Percentiles rank a stretch among this genome's conserved stretches.
phyloP scores from a whole-genome alignment of 768 basidiomycete species.

The Phylloporus rhodoxanthus region DNA sequence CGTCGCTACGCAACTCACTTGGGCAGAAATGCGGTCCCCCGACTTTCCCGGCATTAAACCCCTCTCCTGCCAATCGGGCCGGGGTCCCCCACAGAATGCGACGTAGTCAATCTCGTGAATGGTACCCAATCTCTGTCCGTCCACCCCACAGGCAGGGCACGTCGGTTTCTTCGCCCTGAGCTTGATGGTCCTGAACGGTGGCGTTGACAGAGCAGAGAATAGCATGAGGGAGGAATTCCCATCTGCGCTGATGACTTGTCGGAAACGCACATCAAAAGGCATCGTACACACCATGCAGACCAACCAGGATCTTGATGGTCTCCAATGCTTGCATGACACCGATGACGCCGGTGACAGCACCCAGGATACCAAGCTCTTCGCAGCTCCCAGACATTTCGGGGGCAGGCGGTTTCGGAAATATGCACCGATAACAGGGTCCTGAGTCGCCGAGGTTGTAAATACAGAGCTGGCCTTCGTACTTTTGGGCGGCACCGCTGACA shows the following conservation, averaged over 20 bases:
- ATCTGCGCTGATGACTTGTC: conserved; percentile 35
- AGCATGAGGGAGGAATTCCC: conserved; percentile 60
- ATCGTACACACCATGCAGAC: conserved; percentile 49
- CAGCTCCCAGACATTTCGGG: conserved; percentile 65
- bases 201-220: conserved; percentile 61
- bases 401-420: conserved; percentile 79
- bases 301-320: conserved; percentile 72
- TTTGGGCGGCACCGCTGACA: conserved; percentile 89
- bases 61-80: conserved; percentile 57
- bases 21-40: conserved; percentile 39
- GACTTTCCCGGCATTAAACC: conserved; percentile 43
- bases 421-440: conserved; percentile 90
- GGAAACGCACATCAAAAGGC: background rate
- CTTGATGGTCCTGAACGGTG: conserved; percentile 79
- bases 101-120: conserved; percentile 71
- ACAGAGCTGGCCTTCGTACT: conserved; percentile 76
- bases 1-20: conserved; percentile 30
- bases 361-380: conserved; percentile 84
- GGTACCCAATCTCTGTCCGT: conserved; percentile 37
- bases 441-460: conserved; percentile 61
- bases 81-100: conserved; percentile 74
- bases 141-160: conserved; percentile 70
- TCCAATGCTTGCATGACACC: conserved; percentile 88
- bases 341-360: conserved; percentile 83
- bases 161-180: conserved; percentile 63